Evolutionary conservation across 352 stramenopile species (phyloP).

Genomic region (Phytophthora idaei): DNA sequence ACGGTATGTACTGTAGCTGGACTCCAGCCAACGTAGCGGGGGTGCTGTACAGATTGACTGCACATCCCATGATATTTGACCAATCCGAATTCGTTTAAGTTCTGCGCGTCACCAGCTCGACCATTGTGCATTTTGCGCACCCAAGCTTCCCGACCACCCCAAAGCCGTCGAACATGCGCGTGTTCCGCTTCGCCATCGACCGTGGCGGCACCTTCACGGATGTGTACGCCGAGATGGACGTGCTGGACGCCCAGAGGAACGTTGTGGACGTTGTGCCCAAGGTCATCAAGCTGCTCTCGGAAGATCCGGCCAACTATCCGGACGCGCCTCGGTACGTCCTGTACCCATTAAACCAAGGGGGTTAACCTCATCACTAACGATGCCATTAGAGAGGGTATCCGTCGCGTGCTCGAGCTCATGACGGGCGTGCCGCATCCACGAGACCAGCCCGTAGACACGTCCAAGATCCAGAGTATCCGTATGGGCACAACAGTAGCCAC

Average conservation of each 20-base stretch:
- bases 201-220: slow-evolving; percentile 98
- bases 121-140: slow-evolving; percentile 22
- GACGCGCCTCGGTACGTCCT: slow-evolving; percentile 92
- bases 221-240: slow-evolving; percentile 95
- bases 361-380: neutral
- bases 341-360: neutral
- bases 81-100: slow-evolving; percentile 13
- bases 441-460: slow-evolving; percentile 86
- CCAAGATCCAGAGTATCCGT: slow-evolving; percentile 94
- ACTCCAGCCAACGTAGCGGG: too few species aligned
- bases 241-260: slow-evolving; percentile 55
- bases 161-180: slow-evolving; percentile 32
- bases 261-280: slow-evolving; percentile 61
- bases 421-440: slow-evolving; percentile 87
- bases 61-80: slow-evolving; percentile 1
- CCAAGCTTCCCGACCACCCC: neutral
- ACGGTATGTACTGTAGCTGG: too few species aligned
- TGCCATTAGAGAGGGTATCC: slow-evolving; percentile 87
- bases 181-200: slow-evolving; percentile 97
- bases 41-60: neutral
- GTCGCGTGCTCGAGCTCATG: slow-evolving; percentile 94
- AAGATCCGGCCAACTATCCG: slow-evolving; percentile 97
- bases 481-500: slow-evolving; percentile 99
- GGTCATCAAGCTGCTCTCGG: slow-evolving; percentile 97
- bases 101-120: neutral